Percentiles rank a stretch among this genome's conserved stretches.
Conservation (phyloP, 2,329 filamentous ascomycete genomes). For the Apiospora phragmitis region DNA sequence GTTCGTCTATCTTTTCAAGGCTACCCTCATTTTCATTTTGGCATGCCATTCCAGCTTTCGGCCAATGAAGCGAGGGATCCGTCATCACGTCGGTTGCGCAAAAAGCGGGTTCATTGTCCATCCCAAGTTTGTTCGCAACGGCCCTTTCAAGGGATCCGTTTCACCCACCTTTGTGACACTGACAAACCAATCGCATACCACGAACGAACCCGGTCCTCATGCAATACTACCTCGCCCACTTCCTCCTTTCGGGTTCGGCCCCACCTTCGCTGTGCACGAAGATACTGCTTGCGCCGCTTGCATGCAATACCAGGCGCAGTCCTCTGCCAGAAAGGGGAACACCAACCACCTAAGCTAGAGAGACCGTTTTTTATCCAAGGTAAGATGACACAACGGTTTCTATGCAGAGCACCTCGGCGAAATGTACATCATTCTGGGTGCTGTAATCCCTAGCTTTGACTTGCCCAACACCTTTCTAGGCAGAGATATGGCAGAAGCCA, state of each 20-base stretch:
- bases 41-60: not conserved
- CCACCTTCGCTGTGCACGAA: not conserved
- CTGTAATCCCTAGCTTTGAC: too few species aligned
- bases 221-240: not conserved
- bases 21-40: not conserved
- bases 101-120: not conserved
- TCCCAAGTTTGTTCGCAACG: not conserved
- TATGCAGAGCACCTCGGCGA: too few species aligned
- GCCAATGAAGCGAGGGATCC: not conserved
- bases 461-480: too few species aligned
- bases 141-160: not conserved
- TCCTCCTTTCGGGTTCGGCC: not conserved
- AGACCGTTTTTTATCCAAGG: too few species aligned
- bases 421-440: too few species aligned
- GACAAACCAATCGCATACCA: not conserved
- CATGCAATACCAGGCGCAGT: not conserved
- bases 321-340: not conserved
- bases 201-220: not conserved
- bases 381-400: too few species aligned
- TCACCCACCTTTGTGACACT: not conserved
- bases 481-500: too few species aligned
- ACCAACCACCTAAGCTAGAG: not conserved
- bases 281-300: not conserved
- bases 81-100: not conserved
- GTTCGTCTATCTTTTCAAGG: not conserved